Evolutionary conservation across 2,329 filamentous ascomycete genomes (phyloP), one percentile per base, ranked within the genome.

Genomic region (Pseudogymnoascus destructans): DNA sequence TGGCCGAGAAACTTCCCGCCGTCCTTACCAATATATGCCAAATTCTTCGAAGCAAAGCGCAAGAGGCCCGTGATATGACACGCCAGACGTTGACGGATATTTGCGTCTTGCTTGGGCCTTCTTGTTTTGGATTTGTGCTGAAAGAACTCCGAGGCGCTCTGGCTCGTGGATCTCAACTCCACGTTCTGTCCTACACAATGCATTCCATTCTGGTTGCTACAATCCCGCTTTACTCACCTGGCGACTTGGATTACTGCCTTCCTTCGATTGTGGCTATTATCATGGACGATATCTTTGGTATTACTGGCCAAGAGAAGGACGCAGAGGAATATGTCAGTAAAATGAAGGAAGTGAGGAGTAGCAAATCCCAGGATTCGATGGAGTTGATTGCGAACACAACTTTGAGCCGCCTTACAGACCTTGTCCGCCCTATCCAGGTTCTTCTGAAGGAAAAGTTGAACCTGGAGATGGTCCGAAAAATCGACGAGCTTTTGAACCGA

Each of bases 281-380:
- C 63, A 93, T 98, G 88, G 93, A 98, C 67, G 95, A 98, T 68
- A 93, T 95, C 10, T 98, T 98, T 68, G 95, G 95, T 27, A 82
- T 84, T 5, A 86, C 87, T 32, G 93, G 93, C 1, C 87, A 95
- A 72, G 92, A 98, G 68, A 98, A 98, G 72, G 93, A 98, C 66
- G 92, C 92, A 0, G 90, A 96, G 65, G 93, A 91, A 57, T 98
- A 98, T 70, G 85, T 86, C 59, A 95, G 84, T 69, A 87, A 92
- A 71, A 96, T 95, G 85, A 95, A 95, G 71, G 93, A 98, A 73
- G 86, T 98, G 59, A 97, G 95, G 75, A 93, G 88, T 71, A 96
- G 88, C 76, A 98, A 97, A 76, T 96, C 91, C 69, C 95, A 91
- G 67, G 95, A 98, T 68, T 95, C 93, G 0, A 95, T 97, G 85